Base-by-base conservation (phyloP, 495 filamentous ascomycete genomes). In the Penicillium paxilli region DNA sequence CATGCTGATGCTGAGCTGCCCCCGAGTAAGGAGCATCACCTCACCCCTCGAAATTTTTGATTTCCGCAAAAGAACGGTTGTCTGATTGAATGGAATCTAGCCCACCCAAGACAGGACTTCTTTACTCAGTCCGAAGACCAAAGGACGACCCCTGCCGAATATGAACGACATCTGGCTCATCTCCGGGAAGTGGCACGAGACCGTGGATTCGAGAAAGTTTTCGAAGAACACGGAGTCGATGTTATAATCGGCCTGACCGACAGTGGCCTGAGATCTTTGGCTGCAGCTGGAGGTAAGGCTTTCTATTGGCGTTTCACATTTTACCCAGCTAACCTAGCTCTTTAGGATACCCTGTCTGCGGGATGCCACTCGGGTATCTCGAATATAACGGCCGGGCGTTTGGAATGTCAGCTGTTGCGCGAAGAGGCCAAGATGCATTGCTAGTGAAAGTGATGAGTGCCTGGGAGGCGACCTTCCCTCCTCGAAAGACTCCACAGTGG, bases 391-490 rank as follows among this genome's bases (percentile, higher is more conserved):
- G 54, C 8, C 50, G 64, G n/a, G 58, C 66, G 7, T 51, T 67
- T 52, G 57, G 58, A 10, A 45, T 69, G 16, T 46, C 56, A 25
- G 59, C 54, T 46, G 49, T 58, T 10, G 50, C 64, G 11, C 30
- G 44, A 7, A 46, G 33, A 33, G 40, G 55, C 16, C 52, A 65
- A 21, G 66, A 69, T 17, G 51, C 45, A 14, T 38, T 55, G 5
- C 40, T 69, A 25, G 33, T 69, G 24, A 54, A 55, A 47, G 55
- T 67, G 9, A 64, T 67, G 61, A 65, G 64, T 47, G 66, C 64
- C 7, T 69, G 55, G 53, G 61, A 65, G 48, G 63, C 60, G 9
- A 67, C 66, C 3, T 48, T 59, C 14, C 57, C 57, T 49, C 14
- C 45, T 8, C 49, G 55, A 35, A 41, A 41, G 26, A 45, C 55